Evolutionary conservation across 1,139 yeast genomes (phyloP), one percentile per base, ranked within the genome.

Genomic region (Nakaseomyces uthaithaninus): DNA sequence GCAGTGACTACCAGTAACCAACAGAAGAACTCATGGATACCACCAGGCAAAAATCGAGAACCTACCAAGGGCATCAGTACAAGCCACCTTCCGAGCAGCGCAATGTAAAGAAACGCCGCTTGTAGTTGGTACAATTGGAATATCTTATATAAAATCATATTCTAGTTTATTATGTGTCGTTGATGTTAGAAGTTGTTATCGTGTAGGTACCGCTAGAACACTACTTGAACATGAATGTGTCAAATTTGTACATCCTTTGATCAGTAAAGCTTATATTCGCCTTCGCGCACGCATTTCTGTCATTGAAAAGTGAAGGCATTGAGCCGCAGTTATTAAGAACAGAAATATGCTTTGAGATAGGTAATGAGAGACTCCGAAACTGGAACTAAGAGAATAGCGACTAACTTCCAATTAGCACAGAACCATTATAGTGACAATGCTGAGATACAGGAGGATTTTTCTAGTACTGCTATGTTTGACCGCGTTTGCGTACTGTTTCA

Each of bases 11-110:
- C 43, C 36, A 55, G 41, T 10, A 56, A 33, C 15, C 46, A 50
- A 31, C 72, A 73, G 49, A 76, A 74, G 61, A 75, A 77, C 49
- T 74, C 80, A 37, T 82, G 83, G 11, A 80, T 75, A 1, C 86
- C 86, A 7, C 80, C 84, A 1, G 85, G 80, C 22, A 80, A 59
- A 50, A 76, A 80, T 47, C 65, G 67, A 33, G 74, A 60, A 1
- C 85, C 83, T 7, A 77, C 84, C 19, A 80, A 59, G 2, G 83
- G 84, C 36, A 75, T 63, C 24, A 80, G 61, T 2, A 77, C 59
- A 11, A 68, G 42, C 48, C 77, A 68, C 38, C 87, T 59, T 6
- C 66, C 59, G 4, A 75, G 57, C 42, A 80, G 69, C 38, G 79
- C 71, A 27, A 67, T 55, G 74, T 77, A 75, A 18, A 77, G 55